These are phyloP conservation scores for Sugiyamaella mastotermitis DNA, from an alignment of 805 yeast genomes.

Conservation along the genomic window DNA sequence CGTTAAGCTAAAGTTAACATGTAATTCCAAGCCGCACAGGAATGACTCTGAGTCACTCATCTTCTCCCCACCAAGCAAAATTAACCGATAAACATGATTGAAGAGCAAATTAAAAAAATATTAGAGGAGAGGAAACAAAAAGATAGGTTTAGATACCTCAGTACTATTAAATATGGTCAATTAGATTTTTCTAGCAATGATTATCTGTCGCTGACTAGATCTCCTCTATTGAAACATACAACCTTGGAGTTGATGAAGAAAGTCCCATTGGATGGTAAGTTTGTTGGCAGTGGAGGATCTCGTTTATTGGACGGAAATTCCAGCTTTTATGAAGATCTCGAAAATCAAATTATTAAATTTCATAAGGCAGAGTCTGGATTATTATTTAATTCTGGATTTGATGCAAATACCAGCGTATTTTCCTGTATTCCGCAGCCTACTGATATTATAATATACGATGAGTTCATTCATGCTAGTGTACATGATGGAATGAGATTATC, in stretches of 20 bases:
- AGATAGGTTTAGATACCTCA: too few species aligned
- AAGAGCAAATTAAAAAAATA: too few species aligned
- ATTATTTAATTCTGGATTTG: slow-evolving; percentile 23
- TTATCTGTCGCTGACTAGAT: slow-evolving; percentile 15
- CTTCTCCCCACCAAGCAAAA: too few species aligned
- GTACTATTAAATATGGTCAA: too few species aligned
- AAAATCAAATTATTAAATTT: slow-evolving; percentile 14
- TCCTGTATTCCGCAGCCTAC: slow-evolving; percentile 21
- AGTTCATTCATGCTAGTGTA: slow-evolving; percentile 24
- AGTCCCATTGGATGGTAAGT: slow-evolving; percentile 2
- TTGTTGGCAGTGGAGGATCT: slow-evolving; percentile 23
- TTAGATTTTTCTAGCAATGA: slow-evolving; percentile 24
- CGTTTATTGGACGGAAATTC: slow-evolving; percentile 23
- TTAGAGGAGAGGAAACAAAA: too few species aligned
- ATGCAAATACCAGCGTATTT: slow-evolving; percentile 21
- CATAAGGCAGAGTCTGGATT: slow-evolving; percentile 20
- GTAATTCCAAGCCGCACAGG: too few species aligned
- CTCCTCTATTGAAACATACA: slow-evolving; percentile 8
- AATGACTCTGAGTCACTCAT: too few species aligned
- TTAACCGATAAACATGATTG: too few species aligned
- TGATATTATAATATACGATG: slow-evolving; percentile 22
- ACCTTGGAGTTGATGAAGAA: slow-evolving; percentile 12
- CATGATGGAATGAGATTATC: slow-evolving; percentile 23
- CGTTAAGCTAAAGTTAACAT: too few species aligned
- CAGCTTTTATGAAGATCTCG: slow-evolving; percentile 16